A percentile compares a stretch with the other conserved stretches of the same genome.
Conservation (phyloP, 1,139 yeast species). For the Fermentozyma sake region DNA sequence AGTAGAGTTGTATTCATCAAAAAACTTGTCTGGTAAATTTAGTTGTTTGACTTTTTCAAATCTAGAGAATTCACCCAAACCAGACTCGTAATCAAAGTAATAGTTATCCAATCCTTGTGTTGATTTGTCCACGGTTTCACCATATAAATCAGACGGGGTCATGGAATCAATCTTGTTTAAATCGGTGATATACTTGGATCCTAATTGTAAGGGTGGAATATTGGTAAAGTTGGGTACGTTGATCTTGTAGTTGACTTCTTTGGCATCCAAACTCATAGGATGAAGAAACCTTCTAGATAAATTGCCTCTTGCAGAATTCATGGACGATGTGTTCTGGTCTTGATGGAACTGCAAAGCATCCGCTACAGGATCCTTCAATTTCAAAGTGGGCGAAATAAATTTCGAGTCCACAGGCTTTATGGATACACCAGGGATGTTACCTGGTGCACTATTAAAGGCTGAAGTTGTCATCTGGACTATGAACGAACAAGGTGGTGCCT, state of each 20-base stretch:
- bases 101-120: slow-evolving; percentile 42
- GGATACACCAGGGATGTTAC: too few relatives aligned
- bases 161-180: slow-evolving; percentile 42
- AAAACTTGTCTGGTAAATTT: slow-evolving; percentile 77
- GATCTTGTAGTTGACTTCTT: slow-evolving; percentile 42
- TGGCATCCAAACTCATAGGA: slow-evolving; percentile 35
- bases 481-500: too few relatives aligned
- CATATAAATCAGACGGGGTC: slow-evolving; percentile 43
- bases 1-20: slow-evolving; percentile 69
- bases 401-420: slow-evolving; percentile 14
- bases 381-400: slow-evolving; percentile 34
- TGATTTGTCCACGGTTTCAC: slow-evolving; percentile 33
- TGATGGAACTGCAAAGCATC: slow-evolving; percentile 39
- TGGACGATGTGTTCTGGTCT: slow-evolving; percentile 19
- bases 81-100: slow-evolving; percentile 37
- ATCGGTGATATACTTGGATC: slow-evolving; percentile 42
- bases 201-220: slow-evolving; percentile 40
- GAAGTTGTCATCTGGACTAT: slow-evolving; percentile 4
- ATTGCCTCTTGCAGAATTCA: slow-evolving; percentile 20
- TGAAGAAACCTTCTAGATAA: slow-evolving; percentile 32
- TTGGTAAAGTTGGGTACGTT: slow-evolving; percentile 42
- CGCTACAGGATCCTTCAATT: slow-evolving; percentile 25
- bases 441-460: slow-evolving; percentile 2
- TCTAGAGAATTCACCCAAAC: slow-evolving; percentile 59
- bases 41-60: slow-evolving; percentile 68